phyloP scores from a whole-genome alignment of 176 grass and related monocot species.

The Stipa capillata region DNA sequence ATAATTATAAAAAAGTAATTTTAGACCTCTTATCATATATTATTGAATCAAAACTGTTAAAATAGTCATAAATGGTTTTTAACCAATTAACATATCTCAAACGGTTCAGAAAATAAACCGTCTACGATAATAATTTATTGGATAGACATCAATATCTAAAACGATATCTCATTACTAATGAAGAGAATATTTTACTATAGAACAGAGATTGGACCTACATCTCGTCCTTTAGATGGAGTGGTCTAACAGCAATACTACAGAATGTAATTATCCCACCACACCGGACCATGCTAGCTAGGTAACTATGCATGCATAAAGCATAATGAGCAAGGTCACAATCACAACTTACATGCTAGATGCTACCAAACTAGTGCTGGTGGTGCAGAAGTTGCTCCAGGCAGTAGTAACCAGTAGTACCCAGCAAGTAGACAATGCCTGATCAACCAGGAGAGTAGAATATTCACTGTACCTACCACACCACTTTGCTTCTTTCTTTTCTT shows the following conservation, averaged over 20 bases:
- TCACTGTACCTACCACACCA: slow-evolving; percentile 4
- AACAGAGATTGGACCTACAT: background rate
- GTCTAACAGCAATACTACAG: background rate
- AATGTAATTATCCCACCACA: slow-evolving; percentile 3
- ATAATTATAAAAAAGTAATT: no score
- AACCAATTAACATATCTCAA: no score
- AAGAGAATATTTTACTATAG: no score
- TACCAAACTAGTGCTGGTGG: background rate
- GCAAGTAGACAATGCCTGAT: background rate
- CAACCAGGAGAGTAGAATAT: slow-evolving; percentile 15
- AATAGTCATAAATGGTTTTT: no score
- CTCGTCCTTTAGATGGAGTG: background rate
- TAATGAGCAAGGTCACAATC: slow-evolving; percentile 21
- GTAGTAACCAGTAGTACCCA: no score
- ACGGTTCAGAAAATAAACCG: no score
- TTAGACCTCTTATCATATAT: no score
- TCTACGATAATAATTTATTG: no score
- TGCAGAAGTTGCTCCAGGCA: background rate
- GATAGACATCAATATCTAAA: no score
- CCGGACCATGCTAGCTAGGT: background rate
- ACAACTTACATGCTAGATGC: slow-evolving; percentile 32
- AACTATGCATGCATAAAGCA: slow-evolving; percentile 18
- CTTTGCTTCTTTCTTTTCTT: no score
- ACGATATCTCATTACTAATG: no score
- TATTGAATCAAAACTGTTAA: no score